Evolutionary conservation across 805 yeast genomes (phyloP).

Genomic region (Kazachstania psychrophila): DNA sequence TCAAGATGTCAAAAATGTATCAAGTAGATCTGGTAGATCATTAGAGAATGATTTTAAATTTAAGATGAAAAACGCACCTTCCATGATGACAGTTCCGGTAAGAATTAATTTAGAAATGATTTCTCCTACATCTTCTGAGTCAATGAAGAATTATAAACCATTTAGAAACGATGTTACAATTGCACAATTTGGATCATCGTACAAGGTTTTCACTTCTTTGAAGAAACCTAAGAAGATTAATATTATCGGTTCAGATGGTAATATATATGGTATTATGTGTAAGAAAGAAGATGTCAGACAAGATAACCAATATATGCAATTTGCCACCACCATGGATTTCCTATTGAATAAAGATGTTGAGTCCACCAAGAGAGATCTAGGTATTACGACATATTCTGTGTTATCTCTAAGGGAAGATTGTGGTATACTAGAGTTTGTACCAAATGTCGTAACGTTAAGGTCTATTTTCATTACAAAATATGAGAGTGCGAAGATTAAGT

Average conservation of each 20-base stretch:
- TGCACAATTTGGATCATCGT: slow-evolving; percentile 54
- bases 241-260: slow-evolving; percentile 70
- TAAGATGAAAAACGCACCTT: slow-evolving; percentile 35
- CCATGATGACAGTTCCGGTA: slow-evolving; percentile 63
- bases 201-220: slow-evolving; percentile 66
- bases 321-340: slow-evolving; percentile 78
- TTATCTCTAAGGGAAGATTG: slow-evolving; percentile 76
- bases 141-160: slow-evolving; percentile 35
- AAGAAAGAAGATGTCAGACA: slow-evolving; percentile 90
- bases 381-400: slow-evolving; percentile 77
- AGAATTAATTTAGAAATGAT: slow-evolving; percentile 58
- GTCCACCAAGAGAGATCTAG: slow-evolving; percentile 60
- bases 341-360: slow-evolving; percentile 57
- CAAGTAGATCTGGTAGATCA: slow-evolving; percentile 24
- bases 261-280: slow-evolving; percentile 64
- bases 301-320: slow-evolving; percentile 86
- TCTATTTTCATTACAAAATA: slow-evolving; percentile 44
- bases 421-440: slow-evolving; percentile 90
- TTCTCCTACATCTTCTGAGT: slow-evolving; percentile 44
- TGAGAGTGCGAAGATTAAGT: slow-evolving; percentile 32
- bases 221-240: slow-evolving; percentile 78
- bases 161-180: slow-evolving; percentile 46
- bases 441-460: slow-evolving; percentile 62
- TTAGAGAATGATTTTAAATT: slow-evolving; percentile 36
- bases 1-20: slow-evolving; percentile 16